Percentiles rank a stretch among this genome's conserved stretches.
Evolutionary conservation across 2,329 filamentous ascomycete species (phyloP).

Genomic region (Emericellopsis atlantica): DNA sequence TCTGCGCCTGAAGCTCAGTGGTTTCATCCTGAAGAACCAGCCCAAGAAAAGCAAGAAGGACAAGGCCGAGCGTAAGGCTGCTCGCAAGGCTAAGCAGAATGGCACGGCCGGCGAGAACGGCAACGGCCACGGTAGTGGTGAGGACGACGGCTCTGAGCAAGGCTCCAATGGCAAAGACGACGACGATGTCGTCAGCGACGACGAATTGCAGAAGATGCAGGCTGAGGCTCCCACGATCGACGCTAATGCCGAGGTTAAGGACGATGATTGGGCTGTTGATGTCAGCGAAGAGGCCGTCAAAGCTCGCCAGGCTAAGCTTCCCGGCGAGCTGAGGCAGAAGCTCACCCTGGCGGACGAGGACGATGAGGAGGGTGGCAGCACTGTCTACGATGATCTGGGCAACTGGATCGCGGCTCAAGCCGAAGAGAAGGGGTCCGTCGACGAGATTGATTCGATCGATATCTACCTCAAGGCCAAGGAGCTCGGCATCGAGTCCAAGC

Average conservation of each 20-base stretch:
- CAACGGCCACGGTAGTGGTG: constrained; percentile 45
- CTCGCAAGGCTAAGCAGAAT: constrained; percentile 76
- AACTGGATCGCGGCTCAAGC: constrained; percentile 78
- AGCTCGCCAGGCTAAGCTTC: constrained; percentile 84
- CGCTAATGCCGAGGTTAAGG: constrained; percentile 52
- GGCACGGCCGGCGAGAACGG: constrained; percentile 43
- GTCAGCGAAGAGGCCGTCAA: constrained; percentile 92
- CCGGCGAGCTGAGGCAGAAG: constrained; percentile 88
- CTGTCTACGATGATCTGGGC: constrained; percentile 79
- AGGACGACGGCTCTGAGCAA: constrained; percentile 37
- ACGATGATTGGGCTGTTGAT: constrained; percentile 92
- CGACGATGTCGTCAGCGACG: constrained; percentile 69
- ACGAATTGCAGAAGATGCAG: constrained; percentile 80
- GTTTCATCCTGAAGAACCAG: constrained; percentile 94
- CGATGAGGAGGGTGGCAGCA: constrained; percentile 65
- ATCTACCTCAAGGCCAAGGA: constrained; percentile 97
- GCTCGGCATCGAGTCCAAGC: constrained; percentile 85
- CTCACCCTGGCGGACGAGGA: constrained; percentile 76
- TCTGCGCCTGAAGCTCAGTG: constrained; percentile 85
- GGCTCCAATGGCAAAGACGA: constrained; percentile 30
- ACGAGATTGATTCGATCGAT: constrained; percentile 74
- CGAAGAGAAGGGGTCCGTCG: constrained; percentile 58
- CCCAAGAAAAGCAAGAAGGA: constrained; percentile 93
- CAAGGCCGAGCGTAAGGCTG: constrained; percentile 85
- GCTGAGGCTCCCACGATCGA: constrained; percentile 36